Conservation (phyloP, 495 filamentous ascomycete species). For the Pseudomonodictys pantanalensis region DNA sequence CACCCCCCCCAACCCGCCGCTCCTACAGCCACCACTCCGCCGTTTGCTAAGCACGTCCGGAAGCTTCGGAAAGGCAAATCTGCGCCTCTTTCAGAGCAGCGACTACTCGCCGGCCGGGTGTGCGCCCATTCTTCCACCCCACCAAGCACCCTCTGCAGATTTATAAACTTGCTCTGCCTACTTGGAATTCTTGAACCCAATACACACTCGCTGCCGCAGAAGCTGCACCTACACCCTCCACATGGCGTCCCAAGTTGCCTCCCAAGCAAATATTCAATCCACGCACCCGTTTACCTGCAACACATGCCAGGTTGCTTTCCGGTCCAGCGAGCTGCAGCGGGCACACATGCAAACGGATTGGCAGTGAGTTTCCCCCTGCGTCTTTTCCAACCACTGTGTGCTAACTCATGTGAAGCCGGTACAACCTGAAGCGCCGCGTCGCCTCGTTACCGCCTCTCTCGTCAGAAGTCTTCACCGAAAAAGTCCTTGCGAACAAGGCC, state of each 20-base stretch:
- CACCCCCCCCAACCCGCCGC: too few relatives aligned
- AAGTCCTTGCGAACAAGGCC: conserved; percentile 90
- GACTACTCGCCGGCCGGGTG: too few relatives aligned
- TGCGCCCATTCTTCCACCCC: too few relatives aligned
- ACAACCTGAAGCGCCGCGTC: conserved; percentile 95
- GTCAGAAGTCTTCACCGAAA: conserved; percentile 91
- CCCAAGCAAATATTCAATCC: conserved; percentile 28
- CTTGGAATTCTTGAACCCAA: too few relatives aligned
- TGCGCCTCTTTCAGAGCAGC: too few relatives aligned
- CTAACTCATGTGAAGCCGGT: conserved; percentile 58
- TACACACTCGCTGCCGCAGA: not conserved
- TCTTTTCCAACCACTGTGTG: not conserved
- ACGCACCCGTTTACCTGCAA: conserved; percentile 96
- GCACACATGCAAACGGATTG: conserved; percentile 96
- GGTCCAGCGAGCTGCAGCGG: conserved; percentile 87
- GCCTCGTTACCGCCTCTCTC: conserved; percentile 87
- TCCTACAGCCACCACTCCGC: too few relatives aligned
- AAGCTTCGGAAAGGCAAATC: too few relatives aligned
- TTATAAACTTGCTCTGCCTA: too few relatives aligned
- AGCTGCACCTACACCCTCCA: not conserved
- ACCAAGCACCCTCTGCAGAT: too few relatives aligned
- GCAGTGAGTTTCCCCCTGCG: conserved; percentile 68
- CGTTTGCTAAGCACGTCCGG: too few relatives aligned
- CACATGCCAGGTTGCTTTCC: conserved; percentile 94
- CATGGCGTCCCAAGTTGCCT: not conserved